These are phyloP conservation scores for Lachancea fermentati DNA, from an alignment of 805 yeast species.

Conservation along the genomic window DNA sequence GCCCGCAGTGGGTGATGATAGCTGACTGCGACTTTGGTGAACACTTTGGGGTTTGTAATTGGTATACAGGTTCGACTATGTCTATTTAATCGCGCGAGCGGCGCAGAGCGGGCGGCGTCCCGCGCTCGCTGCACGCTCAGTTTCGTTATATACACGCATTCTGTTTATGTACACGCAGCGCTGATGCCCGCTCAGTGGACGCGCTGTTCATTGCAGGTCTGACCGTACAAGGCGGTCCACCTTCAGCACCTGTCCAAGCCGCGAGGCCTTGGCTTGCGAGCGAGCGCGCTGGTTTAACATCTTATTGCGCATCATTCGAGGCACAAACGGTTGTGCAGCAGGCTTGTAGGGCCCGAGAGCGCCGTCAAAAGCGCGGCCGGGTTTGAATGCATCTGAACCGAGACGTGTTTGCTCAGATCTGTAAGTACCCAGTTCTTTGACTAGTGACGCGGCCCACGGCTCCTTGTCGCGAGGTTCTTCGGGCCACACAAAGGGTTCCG, in stretches of 20 bases:
- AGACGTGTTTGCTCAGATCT: constrained; percentile 43
- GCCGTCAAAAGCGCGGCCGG: constrained; percentile 72
- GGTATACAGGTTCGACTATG: neutral
- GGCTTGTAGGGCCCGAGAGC: constrained; percentile 49
- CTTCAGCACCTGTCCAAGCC: constrained; percentile 14
- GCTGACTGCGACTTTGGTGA: neutral
- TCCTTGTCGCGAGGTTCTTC: constrained; percentile 44
- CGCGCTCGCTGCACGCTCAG: too few relatives aligned
- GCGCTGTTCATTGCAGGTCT: too few relatives aligned
- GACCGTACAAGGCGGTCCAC: constrained; percentile 11
- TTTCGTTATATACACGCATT: too few relatives aligned
- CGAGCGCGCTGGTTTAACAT: constrained; percentile 41
- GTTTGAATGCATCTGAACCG: constrained; percentile 67
- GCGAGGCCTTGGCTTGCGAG: constrained; percentile 11
- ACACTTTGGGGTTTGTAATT: too few relatives aligned
- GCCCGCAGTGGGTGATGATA: too few relatives aligned
- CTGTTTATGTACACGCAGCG: too few relatives aligned
- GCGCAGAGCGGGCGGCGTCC: too few relatives aligned
- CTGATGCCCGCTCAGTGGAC: too few relatives aligned
- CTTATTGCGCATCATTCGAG: constrained; percentile 42
- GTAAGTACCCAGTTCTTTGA: constrained; percentile 45
- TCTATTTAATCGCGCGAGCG: too few relatives aligned
- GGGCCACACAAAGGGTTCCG: constrained; percentile 96
- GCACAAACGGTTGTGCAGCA: constrained; percentile 61
- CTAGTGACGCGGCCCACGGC: constrained; percentile 37